A percentile compares a stretch with the other conserved stretches of the same genome.
phyloP scores from a whole-genome alignment of 768 basidiomycete species.

The Leccinum imitatum region DNA sequence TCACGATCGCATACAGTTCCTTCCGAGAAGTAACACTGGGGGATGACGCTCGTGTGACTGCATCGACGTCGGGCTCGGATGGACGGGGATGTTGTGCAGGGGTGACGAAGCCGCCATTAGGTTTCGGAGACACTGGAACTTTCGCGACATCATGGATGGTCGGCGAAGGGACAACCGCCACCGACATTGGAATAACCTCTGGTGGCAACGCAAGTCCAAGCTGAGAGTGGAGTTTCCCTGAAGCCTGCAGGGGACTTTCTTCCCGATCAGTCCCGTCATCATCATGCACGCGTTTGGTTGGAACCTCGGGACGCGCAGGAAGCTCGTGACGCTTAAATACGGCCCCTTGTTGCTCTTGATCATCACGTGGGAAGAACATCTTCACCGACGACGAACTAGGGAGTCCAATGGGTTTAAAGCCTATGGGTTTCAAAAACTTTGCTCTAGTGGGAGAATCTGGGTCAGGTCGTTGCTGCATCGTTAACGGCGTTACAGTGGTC shows the following conservation, averaged over 20 bases:
- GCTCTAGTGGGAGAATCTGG: slow-evolving; percentile 20
- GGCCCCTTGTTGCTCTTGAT: slow-evolving; percentile 50
- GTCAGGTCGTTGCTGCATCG: slow-evolving; percentile 17
- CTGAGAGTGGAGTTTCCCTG: slow-evolving; percentile 4
- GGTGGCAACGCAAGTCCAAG: slow-evolving; percentile 4
- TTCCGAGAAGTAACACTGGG: slow-evolving; percentile 32
- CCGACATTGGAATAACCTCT: slow-evolving; percentile 12
- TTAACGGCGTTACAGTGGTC: slow-evolving; percentile 6
- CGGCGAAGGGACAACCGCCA: slow-evolving; percentile 17
- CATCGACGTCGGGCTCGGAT: slow-evolving; percentile 26
- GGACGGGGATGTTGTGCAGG: slow-evolving; percentile 20
- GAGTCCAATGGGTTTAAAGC: slow-evolving; percentile 69
- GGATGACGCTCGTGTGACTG: slow-evolving; percentile 28
- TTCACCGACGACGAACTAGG: slow-evolving; percentile 52
- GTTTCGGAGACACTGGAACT: slow-evolving; percentile 24
- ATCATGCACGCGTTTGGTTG: slow-evolving; percentile 29
- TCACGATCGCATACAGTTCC: slow-evolving; percentile 83
- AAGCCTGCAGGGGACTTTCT: slow-evolving; percentile 12
- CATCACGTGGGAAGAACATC: slow-evolving; percentile 81
- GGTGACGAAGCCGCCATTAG: slow-evolving; percentile 23
- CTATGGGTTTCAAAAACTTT: slow-evolving; percentile 39
- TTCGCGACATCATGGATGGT: slow-evolving; percentile 21
- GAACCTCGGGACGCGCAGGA: slow-evolving; percentile 25
- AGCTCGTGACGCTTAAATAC: slow-evolving; percentile 16
- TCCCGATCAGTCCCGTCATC: slow-evolving; percentile 22